Evolutionary conservation across 768 basidiomycete species (phyloP), one percentile per base, ranked within the genome.

Genomic region (Auriculariales sp.): DNA sequence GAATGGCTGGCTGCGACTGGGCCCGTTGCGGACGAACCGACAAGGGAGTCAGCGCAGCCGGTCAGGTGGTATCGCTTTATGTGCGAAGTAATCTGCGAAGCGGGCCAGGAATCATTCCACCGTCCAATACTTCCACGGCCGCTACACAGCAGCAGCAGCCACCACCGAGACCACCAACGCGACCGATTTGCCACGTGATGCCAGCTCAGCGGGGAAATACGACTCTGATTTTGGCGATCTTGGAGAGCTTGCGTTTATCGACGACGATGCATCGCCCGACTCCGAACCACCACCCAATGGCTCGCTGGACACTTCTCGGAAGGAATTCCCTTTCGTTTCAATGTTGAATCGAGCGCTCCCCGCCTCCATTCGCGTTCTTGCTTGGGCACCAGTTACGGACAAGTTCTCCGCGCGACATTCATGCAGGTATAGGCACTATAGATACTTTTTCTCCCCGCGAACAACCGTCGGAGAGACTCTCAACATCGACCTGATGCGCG

Each of bases 21-120:
- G 81, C 86, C 60, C 74, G 78, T 55, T 97, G 95, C 63, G 94
- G 95, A 11, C 67, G 95, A 59, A 98, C 95, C 25, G 95, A 99
- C 71, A 74, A 83, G 17, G 93, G 94, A 0, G 95, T 99, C 52
- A 94, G 91, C 61, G 88, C 84, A 32, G 86, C 84, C 6, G 92
- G 90, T 3, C 94, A 98, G 62, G 92, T 98, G 22, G 72, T 97
- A 46, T 89, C 85, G 46, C 70, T 99, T 6, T 92, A 88, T 83
- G 80, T 95, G 11, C 70, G 92, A 52, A 91, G 89, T 62, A 75
- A 77, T 9, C 62, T 81, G 36, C 66, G 58, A 5, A 49, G 51
- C 17, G 35, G 36, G 25, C 17, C 31, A 14, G 22, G 14, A 31
- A 36, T 32, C 14, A 15, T 31, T 12, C 49, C 34, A 10, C 42